Conservation (phyloP, 2,329 filamentous ascomycete genomes). For the Hymenoscyphus occultus region DNA sequence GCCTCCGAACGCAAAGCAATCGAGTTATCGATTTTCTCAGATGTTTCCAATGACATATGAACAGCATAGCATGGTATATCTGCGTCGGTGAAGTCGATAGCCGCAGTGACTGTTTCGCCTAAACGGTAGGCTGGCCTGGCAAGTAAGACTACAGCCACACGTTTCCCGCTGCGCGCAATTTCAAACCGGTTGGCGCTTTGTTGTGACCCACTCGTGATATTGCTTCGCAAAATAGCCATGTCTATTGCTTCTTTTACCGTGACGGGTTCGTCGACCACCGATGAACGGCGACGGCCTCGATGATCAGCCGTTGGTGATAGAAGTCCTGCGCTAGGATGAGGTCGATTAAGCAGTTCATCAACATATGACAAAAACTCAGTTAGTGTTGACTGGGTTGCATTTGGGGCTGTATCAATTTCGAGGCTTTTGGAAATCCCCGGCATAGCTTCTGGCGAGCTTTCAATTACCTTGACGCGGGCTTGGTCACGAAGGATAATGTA, state of each 20-base stretch:
- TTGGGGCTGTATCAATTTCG: conserved; percentile 32
- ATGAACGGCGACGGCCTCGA: conserved; percentile 57
- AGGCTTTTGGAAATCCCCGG: conserved; percentile 18
- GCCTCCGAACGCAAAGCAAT: conserved; percentile 82
- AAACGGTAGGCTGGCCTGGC: conserved; percentile 85
- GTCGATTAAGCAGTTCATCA: conserved; percentile 65
- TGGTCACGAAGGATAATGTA: conserved; percentile 86
- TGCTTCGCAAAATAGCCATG: conserved; percentile 82
- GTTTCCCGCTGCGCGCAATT: conserved; percentile 85
- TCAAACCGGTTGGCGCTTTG: conserved; percentile 92
- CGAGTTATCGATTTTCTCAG: conserved; percentile 75
- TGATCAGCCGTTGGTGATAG: conserved; percentile 66
- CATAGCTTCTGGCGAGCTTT: conserved; percentile 20
- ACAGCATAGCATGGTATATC: conserved; percentile 83
- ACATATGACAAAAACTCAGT: conserved; percentile 75
- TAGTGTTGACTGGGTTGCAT: conserved; percentile 40
- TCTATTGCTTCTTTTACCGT: conserved; percentile 85
- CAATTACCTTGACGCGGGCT: conserved; percentile 46
- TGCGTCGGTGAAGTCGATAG: conserved; percentile 76
- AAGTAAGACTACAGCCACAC: conserved; percentile 87
- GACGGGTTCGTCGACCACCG: conserved; percentile 52
- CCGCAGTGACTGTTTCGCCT: conserved; percentile 81
- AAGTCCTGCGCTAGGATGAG: conserved; percentile 55
- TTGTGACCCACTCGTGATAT: conserved; percentile 62
- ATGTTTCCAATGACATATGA: conserved; percentile 79